phyloP scores from a whole-genome alignment of 78 protist genomes.

The Neovahlkampfia damariscottae region DNA sequence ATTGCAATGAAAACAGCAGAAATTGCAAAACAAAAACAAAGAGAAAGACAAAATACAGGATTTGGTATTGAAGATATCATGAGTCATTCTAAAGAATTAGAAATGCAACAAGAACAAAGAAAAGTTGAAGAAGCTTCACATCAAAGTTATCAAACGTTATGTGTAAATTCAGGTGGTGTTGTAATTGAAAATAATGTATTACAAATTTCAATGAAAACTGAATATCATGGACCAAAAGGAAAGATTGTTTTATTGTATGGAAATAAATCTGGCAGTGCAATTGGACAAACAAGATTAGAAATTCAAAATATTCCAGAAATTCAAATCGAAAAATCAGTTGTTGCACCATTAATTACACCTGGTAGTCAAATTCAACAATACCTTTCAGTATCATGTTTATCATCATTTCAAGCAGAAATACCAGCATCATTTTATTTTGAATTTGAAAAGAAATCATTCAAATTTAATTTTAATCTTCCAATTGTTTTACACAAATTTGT shows the following conservation, averaged over 20 bases:
- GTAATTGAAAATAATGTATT: conserved; percentile 45
- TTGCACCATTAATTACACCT: not conserved
- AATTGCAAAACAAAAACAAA: no score
- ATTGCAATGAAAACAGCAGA: no score
- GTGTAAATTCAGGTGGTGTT: conserved; percentile 40
- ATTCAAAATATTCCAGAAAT: not conserved
- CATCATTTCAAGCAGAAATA: not conserved
- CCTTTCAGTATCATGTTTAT: not conserved
- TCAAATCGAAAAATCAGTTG: not conserved
- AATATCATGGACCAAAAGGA: conserved; percentile 3
- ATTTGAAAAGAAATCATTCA: not conserved
- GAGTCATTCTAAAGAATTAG: not conserved
- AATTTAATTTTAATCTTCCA: not conserved
- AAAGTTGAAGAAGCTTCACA: not conserved
- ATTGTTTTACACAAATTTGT: not conserved
- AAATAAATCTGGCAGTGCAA: not conserved
- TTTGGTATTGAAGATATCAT: not conserved
- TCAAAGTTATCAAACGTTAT: not conserved
- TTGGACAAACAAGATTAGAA: not conserved
- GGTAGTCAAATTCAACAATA: not conserved
- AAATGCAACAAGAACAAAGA: not conserved
- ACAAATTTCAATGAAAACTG: conserved; percentile 53
- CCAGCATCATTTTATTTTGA: not conserved
- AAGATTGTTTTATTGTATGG: not conserved
- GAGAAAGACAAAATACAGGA: not conserved